Base-by-base conservation (phyloP, 495 filamentous ascomycete genomes). In the Evernia prunastri region DNA sequence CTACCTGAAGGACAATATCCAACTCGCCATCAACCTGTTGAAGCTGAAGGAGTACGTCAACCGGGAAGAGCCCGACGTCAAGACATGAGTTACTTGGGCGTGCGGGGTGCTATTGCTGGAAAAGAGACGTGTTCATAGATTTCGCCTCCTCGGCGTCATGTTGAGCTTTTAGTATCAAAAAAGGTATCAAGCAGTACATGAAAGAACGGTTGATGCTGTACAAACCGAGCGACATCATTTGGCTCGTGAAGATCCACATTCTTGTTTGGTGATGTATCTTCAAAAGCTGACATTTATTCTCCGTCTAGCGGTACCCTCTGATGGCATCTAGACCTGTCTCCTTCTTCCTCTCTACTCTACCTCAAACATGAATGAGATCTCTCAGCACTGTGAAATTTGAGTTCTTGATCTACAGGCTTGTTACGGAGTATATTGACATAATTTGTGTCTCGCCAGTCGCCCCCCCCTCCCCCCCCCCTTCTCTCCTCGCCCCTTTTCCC, bases 1-100 rank as follows among this genome's bases (percentile, higher is more conserved):
- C n/a, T 98, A 96, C 80, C 82, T 98, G 64, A 86, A 88, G 81
- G 87, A 90, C 58, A 92, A 94, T 69, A 87, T 98, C 66, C 80
- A 86, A 67, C 80, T 96, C 69, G 90, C 93, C 3, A 85, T 91
- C 20, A 84, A 86, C 40, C 80, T 98, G 58, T 79, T 98, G 72
- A 88, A 88, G 79, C 88, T 98, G 77, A 86, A 96, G 80, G 88
- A 96, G 76, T 89, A 85, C 71, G 83, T 97, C 68, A 92, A 91
- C 66, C 85, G 92, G 54, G 90, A 89, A 67, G 88, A 96, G 78
- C 94, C 94, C 37, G 89, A 96, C 81, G 93, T 64, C 6, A 64
- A 64, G 62, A 64, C 62, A 3, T 63, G 54, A 35, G 7, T 25
- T 20, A 33, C 15, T 31, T 15, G 27, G 27, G 1, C n/a, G 8